These are phyloP conservation scores for Sporisorium sorghi DNA, from an alignment of 1,284 basidiomycete genomes.

Conservation along the genomic window DNA sequence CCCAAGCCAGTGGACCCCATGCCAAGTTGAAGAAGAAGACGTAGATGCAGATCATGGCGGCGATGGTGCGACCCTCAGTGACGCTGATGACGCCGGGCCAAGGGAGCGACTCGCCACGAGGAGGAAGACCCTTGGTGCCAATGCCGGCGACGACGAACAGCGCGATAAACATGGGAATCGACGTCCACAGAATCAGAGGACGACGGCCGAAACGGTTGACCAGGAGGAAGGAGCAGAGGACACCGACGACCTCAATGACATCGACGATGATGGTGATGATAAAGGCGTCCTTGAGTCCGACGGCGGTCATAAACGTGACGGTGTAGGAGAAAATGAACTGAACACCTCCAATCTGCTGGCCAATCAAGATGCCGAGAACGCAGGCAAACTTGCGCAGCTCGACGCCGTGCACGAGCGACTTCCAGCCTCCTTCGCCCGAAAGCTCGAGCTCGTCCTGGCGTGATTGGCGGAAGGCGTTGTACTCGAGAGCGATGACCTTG, in stretches of 20 bases:
- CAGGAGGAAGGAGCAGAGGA: constrained; percentile 70
- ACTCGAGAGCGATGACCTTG: constrained; percentile 64
- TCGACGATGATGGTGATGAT: constrained; percentile 70
- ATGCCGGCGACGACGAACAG: constrained; percentile 70
- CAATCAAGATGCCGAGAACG: constrained; percentile 71
- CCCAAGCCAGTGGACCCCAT: constrained; percentile 72
- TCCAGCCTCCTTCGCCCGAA: constrained; percentile 69
- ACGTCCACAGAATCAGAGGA: constrained; percentile 70
- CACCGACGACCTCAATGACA: constrained; percentile 70
- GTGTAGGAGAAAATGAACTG: constrained; percentile 71
- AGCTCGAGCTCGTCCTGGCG: constrained; percentile 69
- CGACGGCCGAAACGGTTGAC: constrained; percentile 72
- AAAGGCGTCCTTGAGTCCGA: constrained; percentile 70
- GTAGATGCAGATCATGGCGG: constrained; percentile 72
- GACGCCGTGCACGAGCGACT: constrained; percentile 66
- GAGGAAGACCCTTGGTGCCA: constrained; percentile 63
- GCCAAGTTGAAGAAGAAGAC: constrained; percentile 71
- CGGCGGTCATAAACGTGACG: constrained; percentile 52
- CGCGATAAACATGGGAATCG: constrained; percentile 70
- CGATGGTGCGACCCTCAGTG: constrained; percentile 69
- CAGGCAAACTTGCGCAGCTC: constrained; percentile 70
- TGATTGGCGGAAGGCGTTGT: constrained; percentile 70
- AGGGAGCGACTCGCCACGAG: constrained; percentile 44
- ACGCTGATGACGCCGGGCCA: constrained; percentile 48
- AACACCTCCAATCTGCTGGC: constrained; percentile 65